Base-by-base conservation (phyloP, 352 stramenopile genomes). In the Globisporangium spinosum region DNA sequence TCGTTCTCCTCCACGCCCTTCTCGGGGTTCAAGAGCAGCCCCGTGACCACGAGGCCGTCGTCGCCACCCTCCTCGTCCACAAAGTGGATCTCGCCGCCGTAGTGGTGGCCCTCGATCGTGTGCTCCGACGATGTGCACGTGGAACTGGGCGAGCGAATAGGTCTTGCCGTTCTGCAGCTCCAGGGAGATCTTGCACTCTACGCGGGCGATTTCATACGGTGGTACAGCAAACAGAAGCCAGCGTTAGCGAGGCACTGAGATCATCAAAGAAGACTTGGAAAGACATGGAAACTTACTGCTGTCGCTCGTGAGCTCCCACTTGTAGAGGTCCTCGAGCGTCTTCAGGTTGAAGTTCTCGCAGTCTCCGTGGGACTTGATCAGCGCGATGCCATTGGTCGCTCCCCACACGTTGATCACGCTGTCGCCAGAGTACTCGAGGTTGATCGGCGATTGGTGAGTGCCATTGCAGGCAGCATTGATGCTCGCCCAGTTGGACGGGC, bases 301-400 rank as follows among this genome's bases (percentile, higher is more conserved):
- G 29, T 82, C 60, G 56, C 61, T 73, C 15, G 66, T 55, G 38
- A 89, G 73, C 69, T 84, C 73, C 80, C 80, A 89, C 71, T 87
- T 89, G 78, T 78, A 86, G 35, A 90, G 25, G 27, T 90, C 78
- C 32, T 85, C 78, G 43, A 89, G 80, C 10, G 77, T 85, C 65
- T 81, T 82, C 17, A 90, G 47, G 45, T 77, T 82, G 55, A 87
- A 90, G 32, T 79, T 75, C 27, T 78, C 58, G 51, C 82, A 90
- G 13, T 83, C 53, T 9, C 82, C 82, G 3, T 53, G 65, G 62
- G 80, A 89, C 56, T 85, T 81, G 69, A 89, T 68, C 20, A 80
- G 82, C 32, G 73, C 70, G 27, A 77, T 49, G 6, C 43, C 43
- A 15, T 72, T 51, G n/a, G 64, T 70, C 25, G 79, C 77, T 0